Percentiles rank a stretch among this genome's conserved stretches.
Conservation (phyloP, 2,329 filamentous ascomycete species). For the Colletotrichum shisoi region DNA sequence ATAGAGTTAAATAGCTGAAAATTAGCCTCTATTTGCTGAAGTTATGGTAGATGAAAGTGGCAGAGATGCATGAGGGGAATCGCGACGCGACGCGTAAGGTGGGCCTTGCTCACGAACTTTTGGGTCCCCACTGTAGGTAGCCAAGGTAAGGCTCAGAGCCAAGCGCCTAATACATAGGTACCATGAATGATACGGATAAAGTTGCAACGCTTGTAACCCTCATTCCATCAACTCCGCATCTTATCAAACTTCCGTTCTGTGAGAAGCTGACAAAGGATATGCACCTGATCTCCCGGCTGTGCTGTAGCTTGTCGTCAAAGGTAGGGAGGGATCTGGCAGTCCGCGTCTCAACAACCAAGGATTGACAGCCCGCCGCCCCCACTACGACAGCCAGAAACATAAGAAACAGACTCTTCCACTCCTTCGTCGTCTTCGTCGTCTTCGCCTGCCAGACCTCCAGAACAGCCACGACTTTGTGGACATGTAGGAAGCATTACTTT, state of each 20-base stretch:
- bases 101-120: no score
- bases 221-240: not conserved
- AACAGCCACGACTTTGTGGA: not conserved
- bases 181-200: no score
- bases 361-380: not conserved
- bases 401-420: not conserved
- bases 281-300: not conserved
- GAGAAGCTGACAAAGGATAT: not conserved
- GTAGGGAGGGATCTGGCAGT: not conserved
- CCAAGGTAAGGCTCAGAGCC: not conserved
- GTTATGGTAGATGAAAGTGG: no score
- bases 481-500: not conserved
- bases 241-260: not conserved
- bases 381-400: not conserved
- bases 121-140: no score
- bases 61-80: no score
- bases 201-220: not conserved
- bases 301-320: slow-evolving; percentile 9
- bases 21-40: no score
- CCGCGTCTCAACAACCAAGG: not conserved
- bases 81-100: no score
- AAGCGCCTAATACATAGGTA: not conserved
- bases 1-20: no score
- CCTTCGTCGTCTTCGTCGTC: not conserved
- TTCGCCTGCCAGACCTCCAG: not conserved